A percentile compares a stretch with the other conserved stretches of the same genome.
Conservation (phyloP, 176 grass and related monocot genomes). For the Eleusine indica region DNA sequence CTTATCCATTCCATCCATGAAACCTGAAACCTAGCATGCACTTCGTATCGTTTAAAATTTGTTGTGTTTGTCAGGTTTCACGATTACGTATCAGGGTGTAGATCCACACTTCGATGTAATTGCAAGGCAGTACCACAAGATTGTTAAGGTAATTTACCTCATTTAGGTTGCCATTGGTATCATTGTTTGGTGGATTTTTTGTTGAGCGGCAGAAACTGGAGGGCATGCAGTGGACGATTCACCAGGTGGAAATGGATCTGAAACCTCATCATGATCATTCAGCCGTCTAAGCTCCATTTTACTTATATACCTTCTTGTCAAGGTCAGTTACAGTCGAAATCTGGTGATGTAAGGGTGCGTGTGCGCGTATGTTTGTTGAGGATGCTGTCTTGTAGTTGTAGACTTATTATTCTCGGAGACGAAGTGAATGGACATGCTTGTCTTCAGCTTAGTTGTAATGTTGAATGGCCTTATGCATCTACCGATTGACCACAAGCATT, state of each 20-base stretch:
- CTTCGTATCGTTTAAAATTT: background rate
- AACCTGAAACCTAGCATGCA: background rate
- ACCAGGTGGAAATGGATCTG: conserved; percentile 97
- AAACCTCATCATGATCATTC: conserved; percentile 60
- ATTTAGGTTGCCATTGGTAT: background rate
- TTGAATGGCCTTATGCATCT: background rate
- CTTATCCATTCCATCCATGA: background rate
- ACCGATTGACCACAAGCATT: background rate
- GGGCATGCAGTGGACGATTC: conserved; percentile 97
- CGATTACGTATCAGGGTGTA: conserved; percentile 95
- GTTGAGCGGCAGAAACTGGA: conserved; percentile 76
- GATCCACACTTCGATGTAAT: conserved; percentile 97
- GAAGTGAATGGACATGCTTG: background rate
- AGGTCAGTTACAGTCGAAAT: background rate
- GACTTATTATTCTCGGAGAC: background rate
- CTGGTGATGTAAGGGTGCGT: background rate
- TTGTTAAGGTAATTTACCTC: conserved; percentile 66
- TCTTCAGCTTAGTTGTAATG: background rate
- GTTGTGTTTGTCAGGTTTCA: conserved; percentile 58
- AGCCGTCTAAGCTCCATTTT: background rate
- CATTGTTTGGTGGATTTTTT: background rate
- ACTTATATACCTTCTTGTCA: background rate
- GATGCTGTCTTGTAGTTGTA: background rate
- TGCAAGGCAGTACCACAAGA: conserved; percentile 95
- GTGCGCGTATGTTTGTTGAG: background rate